A percentile compares a stretch with the other conserved stretches of the same genome.
Evolutionary conservation across 352 stramenopile species (phyloP).

Genomic region (Globisporangium recalcitrans): DNA sequence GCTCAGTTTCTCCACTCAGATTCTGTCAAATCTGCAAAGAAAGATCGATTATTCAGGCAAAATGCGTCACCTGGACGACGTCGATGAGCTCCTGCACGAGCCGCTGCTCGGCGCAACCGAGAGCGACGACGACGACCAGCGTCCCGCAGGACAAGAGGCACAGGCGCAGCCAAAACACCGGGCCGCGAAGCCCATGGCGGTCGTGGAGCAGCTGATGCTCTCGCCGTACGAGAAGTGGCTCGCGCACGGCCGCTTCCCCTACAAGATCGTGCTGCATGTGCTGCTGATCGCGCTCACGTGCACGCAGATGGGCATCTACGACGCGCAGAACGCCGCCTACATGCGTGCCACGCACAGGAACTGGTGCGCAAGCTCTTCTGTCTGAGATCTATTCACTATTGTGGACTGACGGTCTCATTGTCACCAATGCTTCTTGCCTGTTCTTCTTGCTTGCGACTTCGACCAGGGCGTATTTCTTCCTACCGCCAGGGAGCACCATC

Average conservation of each 20-base stretch:
- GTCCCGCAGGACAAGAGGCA: neutral
- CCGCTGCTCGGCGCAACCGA: constrained; percentile 14
- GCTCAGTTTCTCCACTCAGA: too few species aligned
- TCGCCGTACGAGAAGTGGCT: constrained; percentile 83
- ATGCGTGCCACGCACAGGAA: constrained; percentile 81
- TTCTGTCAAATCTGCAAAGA: too few species aligned
- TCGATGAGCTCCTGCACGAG: constrained; percentile 6
- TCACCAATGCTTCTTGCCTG: neutral
- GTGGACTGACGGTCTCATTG: neutral
- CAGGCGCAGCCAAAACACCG: neutral
- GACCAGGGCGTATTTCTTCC: constrained; percentile 75
- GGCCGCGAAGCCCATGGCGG: constrained; percentile 24
- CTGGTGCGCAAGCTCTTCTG: constrained; percentile 32
- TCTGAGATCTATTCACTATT: neutral
- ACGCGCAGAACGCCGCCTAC: constrained; percentile 78
- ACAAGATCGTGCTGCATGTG: constrained; percentile 78
- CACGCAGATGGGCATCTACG: constrained; percentile 69
- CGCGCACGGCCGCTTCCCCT: constrained; percentile 66
- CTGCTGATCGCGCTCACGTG: constrained; percentile 69
- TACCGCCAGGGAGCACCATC: constrained; percentile 50
- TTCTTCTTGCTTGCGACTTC: neutral
- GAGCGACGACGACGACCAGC: neutral
- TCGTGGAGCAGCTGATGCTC: constrained; percentile 53
- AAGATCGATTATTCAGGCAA: too few species aligned
- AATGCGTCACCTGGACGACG: neutral